phyloP scores from a whole-genome alignment of 202 grass and related monocot species.

The Zoysia matrella region DNA sequence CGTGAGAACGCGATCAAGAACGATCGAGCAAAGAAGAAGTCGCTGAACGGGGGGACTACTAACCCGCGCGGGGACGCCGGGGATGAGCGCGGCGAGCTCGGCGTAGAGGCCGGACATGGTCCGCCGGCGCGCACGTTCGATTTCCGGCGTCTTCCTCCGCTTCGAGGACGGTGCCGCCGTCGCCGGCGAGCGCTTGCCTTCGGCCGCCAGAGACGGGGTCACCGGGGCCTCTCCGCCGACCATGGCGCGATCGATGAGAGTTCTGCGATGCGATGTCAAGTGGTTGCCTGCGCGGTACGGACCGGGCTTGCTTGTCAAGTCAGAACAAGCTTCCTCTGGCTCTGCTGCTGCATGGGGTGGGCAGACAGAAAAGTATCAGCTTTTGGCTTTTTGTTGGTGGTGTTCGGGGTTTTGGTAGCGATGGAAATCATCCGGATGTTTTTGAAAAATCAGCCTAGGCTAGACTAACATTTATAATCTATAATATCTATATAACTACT shows the following conservation, averaged over 20 bases:
- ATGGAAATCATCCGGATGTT: too few relatives aligned
- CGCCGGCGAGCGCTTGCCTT: neutral
- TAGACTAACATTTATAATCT: too few relatives aligned
- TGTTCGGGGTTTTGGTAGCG: too few relatives aligned
- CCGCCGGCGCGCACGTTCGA: conserved; percentile 7
- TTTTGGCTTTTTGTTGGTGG: too few relatives aligned
- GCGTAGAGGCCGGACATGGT: conserved; percentile 30
- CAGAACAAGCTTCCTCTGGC: too few relatives aligned
- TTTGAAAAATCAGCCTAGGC: too few relatives aligned
- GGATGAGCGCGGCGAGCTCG: conserved; percentile 36
- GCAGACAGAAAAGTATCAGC: too few relatives aligned
- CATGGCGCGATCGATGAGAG: neutral
- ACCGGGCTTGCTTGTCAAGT: too few relatives aligned
- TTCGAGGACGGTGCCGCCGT: neutral
- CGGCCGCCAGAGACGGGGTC: neutral
- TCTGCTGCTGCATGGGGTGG: too few relatives aligned
- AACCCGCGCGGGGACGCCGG: conserved; percentile 14
- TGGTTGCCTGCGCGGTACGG: neutral
- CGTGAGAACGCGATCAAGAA: neutral
- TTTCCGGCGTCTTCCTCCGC: neutral
- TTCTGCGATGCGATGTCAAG: neutral
- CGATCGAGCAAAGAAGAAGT: neutral
- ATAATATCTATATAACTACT: too few relatives aligned
- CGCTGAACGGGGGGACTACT: neutral
- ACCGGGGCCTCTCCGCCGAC: neutral